phyloP scores from a whole-genome alignment of 1,284 basidiomycete species.

The Ganoderma boninense region DNA sequence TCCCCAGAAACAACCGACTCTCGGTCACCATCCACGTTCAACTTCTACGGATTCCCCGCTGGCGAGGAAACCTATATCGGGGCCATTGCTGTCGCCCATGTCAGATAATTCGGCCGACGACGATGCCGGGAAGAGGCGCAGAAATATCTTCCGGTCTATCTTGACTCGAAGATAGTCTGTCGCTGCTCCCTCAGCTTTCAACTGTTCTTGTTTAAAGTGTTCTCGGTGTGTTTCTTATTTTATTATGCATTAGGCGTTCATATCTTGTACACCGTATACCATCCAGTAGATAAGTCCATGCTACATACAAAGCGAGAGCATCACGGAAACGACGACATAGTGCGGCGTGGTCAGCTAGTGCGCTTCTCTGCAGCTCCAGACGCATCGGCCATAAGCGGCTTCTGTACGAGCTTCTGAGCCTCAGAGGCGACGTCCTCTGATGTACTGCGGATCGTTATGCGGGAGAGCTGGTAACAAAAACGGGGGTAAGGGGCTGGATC shows the following conservation, averaged over 20 bases:
- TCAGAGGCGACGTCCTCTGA: slow-evolving; percentile 91
- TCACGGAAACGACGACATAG: slow-evolving; percentile 3
- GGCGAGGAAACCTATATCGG: slow-evolving; percentile 20
- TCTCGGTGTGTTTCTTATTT: slow-evolving; percentile 9
- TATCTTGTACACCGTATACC: slow-evolving; percentile 36
- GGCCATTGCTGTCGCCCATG: slow-evolving; percentile 23
- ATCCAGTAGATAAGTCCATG: slow-evolving; percentile 36
- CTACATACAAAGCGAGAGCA: slow-evolving; percentile 24
- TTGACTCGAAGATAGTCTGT: slow-evolving; percentile 31
- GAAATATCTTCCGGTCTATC: slow-evolving; percentile 36
- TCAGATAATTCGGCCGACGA: slow-evolving; percentile 28
- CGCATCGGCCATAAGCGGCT: slow-evolving; percentile 49
- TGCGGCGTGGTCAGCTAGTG: slow-evolving; percentile 15
- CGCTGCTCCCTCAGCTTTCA: background rate
- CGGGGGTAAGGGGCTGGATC: slow-evolving; percentile 3
- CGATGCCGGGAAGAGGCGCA: slow-evolving; percentile 32
- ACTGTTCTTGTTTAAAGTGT: background rate
- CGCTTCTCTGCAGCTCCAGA: slow-evolving; percentile 22
- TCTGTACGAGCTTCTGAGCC: slow-evolving; percentile 75
- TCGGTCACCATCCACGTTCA: slow-evolving; percentile 34
- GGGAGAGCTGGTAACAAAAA: slow-evolving; percentile 73
- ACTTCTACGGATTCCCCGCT: slow-evolving; percentile 38
- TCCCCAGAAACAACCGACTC: slow-evolving; percentile 14
- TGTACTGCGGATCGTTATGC: slow-evolving; percentile 94
- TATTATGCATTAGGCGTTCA: slow-evolving; percentile 36